These are phyloP conservation scores for Xerocomellus dryophilus DNA, from an alignment of 768 basidiomycete genomes.

Conservation along the genomic window DNA sequence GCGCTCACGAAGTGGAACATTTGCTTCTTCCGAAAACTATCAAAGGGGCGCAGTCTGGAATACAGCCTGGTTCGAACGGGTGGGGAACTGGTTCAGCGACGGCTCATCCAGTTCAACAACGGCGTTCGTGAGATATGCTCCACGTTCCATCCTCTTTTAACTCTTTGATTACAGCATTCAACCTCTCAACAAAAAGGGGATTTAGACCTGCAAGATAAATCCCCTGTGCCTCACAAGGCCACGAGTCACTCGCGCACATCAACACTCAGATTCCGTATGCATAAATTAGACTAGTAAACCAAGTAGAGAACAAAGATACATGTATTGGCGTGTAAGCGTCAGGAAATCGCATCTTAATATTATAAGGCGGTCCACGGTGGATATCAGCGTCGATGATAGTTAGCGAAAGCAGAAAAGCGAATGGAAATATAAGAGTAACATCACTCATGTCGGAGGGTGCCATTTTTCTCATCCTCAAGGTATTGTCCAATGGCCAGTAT, in stretches of 20 bases:
- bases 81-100: constrained; percentile 35
- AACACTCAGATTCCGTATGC: neutral
- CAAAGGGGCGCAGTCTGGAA: constrained; percentile 19
- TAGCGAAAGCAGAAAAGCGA: constrained; percentile 5
- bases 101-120: constrained; percentile 24
- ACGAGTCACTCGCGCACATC: neutral
- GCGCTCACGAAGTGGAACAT: constrained; percentile 71
- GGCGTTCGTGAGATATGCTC: constrained; percentile 20
- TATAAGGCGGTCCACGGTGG: constrained; percentile 14
- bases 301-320: constrained; percentile 23
- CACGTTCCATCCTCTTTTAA: neutral
- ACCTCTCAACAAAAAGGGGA: constrained; percentile 39
- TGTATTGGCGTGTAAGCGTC: constrained; percentile 11
- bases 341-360: constrained; percentile 2
- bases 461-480: constrained; percentile 80
- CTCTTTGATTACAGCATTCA: constrained; percentile 39
- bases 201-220: constrained; percentile 45
- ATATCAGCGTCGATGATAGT: constrained; percentile 13
- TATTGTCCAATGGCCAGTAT: constrained; percentile 85
- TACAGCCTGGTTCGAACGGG: constrained; percentile 30
- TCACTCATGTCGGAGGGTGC: constrained; percentile 46
- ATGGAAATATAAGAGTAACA: constrained; percentile 1
- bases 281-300: constrained; percentile 19
- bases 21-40: constrained; percentile 41
- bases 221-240: neutral